Evolutionary conservation across 2,329 filamentous ascomycete genomes (phyloP).

Genomic region (Penicillium hordei): DNA sequence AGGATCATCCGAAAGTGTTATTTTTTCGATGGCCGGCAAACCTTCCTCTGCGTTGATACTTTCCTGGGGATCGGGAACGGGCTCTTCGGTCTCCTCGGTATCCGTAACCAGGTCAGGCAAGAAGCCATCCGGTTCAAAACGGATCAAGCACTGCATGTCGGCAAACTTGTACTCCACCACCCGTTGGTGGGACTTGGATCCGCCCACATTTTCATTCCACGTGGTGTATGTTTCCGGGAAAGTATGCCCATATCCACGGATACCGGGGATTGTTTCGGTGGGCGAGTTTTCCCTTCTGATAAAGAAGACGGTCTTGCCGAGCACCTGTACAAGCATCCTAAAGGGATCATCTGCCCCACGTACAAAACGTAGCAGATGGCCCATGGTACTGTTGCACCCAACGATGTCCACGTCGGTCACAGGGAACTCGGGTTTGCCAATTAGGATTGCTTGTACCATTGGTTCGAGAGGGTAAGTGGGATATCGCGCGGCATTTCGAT

Average conservation of each 20-base stretch:
- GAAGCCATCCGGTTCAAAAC: slow-evolving; percentile 62
- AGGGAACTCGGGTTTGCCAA: slow-evolving; percentile 38
- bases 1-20: not conserved
- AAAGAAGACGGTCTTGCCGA: slow-evolving; percentile 62
- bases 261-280: slow-evolving; percentile 54
- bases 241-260: slow-evolving; percentile 63
- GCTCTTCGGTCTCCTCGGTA: not conserved
- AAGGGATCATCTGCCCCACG: slow-evolving; percentile 51
- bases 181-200: slow-evolving; percentile 63
- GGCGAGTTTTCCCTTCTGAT: slow-evolving; percentile 62
- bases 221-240: slow-evolving; percentile 67
- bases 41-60: not conserved
- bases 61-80: not conserved
- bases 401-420: slow-evolving; percentile 53
- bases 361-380: slow-evolving; percentile 61
- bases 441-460: slow-evolving; percentile 45
- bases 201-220: slow-evolving; percentile 56
- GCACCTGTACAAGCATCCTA: slow-evolving; percentile 57
- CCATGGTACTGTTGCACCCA: slow-evolving; percentile 61
- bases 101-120: slow-evolving; percentile 23
- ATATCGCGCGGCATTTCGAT: slow-evolving; percentile 41
- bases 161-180: slow-evolving; percentile 60
- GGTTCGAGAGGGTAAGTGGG: slow-evolving; percentile 47
- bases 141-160: slow-evolving; percentile 52
- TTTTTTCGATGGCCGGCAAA: slow-evolving; percentile 4